A percentile compares a stretch with the other conserved stretches of the same genome.
Conservation (phyloP, 129 eudicot species). For the Erigeron canadensis region DNA sequence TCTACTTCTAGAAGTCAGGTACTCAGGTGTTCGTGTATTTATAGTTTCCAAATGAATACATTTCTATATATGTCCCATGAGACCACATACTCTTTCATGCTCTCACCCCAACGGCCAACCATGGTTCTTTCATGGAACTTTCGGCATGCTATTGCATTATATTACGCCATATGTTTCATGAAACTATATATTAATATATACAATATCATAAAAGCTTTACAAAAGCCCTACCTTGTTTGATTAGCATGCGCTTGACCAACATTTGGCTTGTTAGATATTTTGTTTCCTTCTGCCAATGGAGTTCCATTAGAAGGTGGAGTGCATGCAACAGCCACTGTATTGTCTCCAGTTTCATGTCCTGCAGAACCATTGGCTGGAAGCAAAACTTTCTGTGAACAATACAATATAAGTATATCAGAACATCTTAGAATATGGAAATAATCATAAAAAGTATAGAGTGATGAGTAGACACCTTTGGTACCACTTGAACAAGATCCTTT, state of each 20-base stretch:
- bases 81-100: no score
- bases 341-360: constrained; percentile 40
- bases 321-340: constrained; percentile 43
- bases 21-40: no score
- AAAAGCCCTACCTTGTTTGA: constrained; percentile 41
- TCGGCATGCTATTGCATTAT: no score
- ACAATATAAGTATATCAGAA: constrained; percentile 1
- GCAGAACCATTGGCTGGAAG: constrained; percentile 46
- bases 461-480: constrained; percentile 60
- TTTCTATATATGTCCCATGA: no score
- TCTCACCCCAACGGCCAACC: no score
- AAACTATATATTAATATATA: constrained; percentile 6
- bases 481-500: constrained; percentile 90
- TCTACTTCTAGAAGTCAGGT: no score
- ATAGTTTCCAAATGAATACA: no score
- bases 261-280: constrained; percentile 32
- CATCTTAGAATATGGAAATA: not conserved
- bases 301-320: constrained; percentile 27
- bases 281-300: constrained; percentile 28
- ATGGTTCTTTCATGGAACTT: no score
- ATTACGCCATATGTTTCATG: not conserved
- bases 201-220: not conserved
- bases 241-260: constrained; percentile 30
- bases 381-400: constrained; percentile 46
- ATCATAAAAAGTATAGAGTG: not conserved